phyloP scores from a whole-genome alignment of 768 basidiomycete genomes.

The Mycena filopes region DNA sequence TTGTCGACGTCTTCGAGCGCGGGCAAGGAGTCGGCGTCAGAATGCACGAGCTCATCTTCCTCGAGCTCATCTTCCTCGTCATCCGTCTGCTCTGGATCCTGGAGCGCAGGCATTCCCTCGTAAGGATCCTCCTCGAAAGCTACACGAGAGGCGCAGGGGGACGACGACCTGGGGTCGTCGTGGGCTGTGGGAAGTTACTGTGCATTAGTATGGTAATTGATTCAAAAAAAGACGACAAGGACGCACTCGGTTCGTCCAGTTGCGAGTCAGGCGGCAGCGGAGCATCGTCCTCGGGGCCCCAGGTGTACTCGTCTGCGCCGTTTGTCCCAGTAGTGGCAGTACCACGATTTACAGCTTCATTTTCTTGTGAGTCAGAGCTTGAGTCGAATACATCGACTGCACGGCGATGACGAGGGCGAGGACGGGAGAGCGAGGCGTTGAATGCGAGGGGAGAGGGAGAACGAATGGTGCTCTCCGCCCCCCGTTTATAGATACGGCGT shows the following conservation, averaged over 20 bases:
- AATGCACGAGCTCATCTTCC: not conserved
- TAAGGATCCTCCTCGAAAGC: no score
- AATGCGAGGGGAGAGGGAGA: not conserved
- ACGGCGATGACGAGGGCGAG: not conserved
- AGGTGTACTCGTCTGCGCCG: not conserved
- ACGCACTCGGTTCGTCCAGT: not conserved
- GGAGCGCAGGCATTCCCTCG: no score
- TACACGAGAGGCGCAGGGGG: no score
- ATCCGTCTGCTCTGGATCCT: no score
- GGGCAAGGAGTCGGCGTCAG: not conserved
- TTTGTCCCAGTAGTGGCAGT: no score
- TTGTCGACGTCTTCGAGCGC: not conserved
- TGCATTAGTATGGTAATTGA: not conserved
- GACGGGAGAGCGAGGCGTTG: not conserved
- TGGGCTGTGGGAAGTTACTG: no score
- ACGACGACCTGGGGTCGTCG: no score
- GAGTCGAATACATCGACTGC: constrained; percentile 2
- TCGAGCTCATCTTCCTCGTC: not conserved
- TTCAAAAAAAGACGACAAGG: not conserved
- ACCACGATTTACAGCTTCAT: not conserved
- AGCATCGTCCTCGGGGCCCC: constrained; percentile 1
- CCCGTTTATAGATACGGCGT: constrained; percentile 6
- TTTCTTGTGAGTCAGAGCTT: not conserved
- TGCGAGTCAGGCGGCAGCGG: not conserved
- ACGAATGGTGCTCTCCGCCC: not conserved